Percentiles rank a stretch among this genome's conserved stretches.
These are phyloP conservation scores for Aegilops speltoides DNA, from an alignment of 176 grass and related monocot genomes.

Conservation along the genomic window DNA sequence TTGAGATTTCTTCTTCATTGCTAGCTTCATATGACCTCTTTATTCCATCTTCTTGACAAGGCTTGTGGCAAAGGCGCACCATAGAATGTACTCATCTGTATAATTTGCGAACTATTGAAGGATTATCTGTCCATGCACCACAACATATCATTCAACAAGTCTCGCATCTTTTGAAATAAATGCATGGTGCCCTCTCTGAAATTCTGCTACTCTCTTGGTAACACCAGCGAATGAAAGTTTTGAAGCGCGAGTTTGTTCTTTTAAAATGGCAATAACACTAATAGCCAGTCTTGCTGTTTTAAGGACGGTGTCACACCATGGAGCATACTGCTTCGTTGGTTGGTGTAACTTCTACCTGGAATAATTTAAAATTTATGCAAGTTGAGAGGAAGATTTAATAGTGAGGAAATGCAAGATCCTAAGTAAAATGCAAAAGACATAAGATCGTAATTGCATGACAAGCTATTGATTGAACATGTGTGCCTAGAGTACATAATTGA, in stretches of 20 bases:
- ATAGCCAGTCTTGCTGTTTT: slow-evolving; percentile 66
- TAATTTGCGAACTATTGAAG: slow-evolving; percentile 66
- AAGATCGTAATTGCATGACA: too few relatives aligned
- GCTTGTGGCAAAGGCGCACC: slow-evolving; percentile 52
- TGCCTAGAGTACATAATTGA: background rate
- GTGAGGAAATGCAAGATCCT: background rate
- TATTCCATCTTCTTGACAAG: slow-evolving; percentile 57
- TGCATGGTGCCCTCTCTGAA: slow-evolving; percentile 42
- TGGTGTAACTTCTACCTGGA: slow-evolving; percentile 70
- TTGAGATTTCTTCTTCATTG: slow-evolving; percentile 59
- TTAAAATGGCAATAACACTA: slow-evolving; percentile 52
- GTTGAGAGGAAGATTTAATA: background rate
- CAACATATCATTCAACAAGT: slow-evolving; percentile 57
- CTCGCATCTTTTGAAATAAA: slow-evolving; percentile 44
- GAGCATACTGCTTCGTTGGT: slow-evolving; percentile 67
- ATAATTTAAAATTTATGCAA: slow-evolving; percentile 34
- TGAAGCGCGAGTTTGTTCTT: slow-evolving; percentile 62
- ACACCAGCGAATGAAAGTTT: slow-evolving; percentile 62
- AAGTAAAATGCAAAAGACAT: too few relatives aligned
- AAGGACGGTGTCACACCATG: slow-evolving; percentile 55
- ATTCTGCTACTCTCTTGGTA: slow-evolving; percentile 57
- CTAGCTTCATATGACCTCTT: slow-evolving; percentile 61
- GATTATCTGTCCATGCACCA: slow-evolving; percentile 80
- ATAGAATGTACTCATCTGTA: slow-evolving; percentile 44
- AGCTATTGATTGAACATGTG: background rate